Conservation (phyloP, 139 green algal species). For the Deuterostichococcus epilithicus region DNA sequence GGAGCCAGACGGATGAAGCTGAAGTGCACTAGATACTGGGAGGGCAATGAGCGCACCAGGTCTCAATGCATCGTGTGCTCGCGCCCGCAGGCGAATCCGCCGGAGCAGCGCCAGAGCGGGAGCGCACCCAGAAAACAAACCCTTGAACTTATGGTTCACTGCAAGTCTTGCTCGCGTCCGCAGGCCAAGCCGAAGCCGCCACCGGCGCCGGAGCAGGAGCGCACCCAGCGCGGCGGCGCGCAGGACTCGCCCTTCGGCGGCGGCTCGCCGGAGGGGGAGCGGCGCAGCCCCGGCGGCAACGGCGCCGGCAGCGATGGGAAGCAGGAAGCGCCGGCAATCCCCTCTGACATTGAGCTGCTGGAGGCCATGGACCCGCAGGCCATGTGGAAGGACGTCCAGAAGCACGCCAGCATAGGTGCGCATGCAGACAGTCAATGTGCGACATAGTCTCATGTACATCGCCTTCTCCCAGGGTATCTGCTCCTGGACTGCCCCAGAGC, state of each 20-base stretch:
- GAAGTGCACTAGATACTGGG: too few relatives aligned
- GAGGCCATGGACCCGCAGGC: conserved; percentile 7
- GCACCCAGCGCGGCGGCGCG: neutral
- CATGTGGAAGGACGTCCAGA: conserved; percentile 16
- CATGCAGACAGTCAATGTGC: neutral
- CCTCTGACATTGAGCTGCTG: conserved; percentile 16
- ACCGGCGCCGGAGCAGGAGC: neutral
- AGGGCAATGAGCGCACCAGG: too few relatives aligned
- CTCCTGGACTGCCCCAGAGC: neutral
- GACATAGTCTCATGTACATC: neutral
- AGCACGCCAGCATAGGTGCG: conserved; percentile 14
- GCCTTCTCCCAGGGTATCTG: neutral
- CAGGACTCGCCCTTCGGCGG: neutral
- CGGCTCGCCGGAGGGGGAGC: neutral
- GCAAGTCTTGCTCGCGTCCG: too few relatives aligned
- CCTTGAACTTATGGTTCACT: too few relatives aligned
- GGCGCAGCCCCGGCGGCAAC: neutral
- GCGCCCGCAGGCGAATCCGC: too few relatives aligned
- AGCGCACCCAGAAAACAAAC: too few relatives aligned
- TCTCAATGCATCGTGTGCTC: too few relatives aligned
- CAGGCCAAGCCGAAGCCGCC: neutral
- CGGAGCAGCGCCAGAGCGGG: too few relatives aligned
- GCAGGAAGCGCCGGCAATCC: neutral
- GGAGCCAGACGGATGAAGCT: too few relatives aligned
- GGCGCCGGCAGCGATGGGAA: neutral